Base-by-base conservation (phyloP, 768 basidiomycete genomes). In the Boletales sp. region DNA sequence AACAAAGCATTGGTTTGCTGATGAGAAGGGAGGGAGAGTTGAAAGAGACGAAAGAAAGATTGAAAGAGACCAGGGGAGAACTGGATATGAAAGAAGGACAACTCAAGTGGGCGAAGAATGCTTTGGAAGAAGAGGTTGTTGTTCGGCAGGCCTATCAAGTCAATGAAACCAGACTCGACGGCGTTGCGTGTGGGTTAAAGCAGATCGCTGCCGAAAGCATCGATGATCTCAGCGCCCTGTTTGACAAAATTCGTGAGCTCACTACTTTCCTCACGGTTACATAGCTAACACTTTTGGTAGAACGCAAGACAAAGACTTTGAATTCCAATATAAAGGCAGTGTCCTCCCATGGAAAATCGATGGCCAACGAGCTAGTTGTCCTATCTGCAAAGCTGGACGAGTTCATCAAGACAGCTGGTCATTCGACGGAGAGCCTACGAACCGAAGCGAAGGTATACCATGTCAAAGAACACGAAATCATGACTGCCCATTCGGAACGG, bases 1-100 rank as follows among this genome's bases (percentile, higher is more conserved):
- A 96, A 62, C 86, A 94, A 67, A 87, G 89, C 57, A 87, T 94
- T 49, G 82, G 78, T 2, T 56, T 92, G 41, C 71, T 97, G 41
- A 81, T 83, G 64, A 82, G 79, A 58, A 78, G 82, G 30, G 87
- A 94, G 45, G 80, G 81, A 8, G 91, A 96, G 64, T 70, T 98
- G 47, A 81, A 77, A 49, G 71, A 76, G 44, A 80, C 86, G 4
- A 77, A 74, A 51, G 78, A 77, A 17, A 76, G 71, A 58, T 69
- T 94, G 42, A 70, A 74, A 49, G 72, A 72, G 48, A 79, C 78
- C 2, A 74, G 80, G 53, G 70, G 68, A 1, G 72, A 75, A 39
- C 68, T 98, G 33, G 72, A 70, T 30, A 64, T 69, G 39, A 83
- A 75, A 51, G 76, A 81, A 48, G 72, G 61, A 1, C 82, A 90